Conservation (phyloP, 1,284 basidiomycete species). For the Sphaerobolus stellatus region DNA sequence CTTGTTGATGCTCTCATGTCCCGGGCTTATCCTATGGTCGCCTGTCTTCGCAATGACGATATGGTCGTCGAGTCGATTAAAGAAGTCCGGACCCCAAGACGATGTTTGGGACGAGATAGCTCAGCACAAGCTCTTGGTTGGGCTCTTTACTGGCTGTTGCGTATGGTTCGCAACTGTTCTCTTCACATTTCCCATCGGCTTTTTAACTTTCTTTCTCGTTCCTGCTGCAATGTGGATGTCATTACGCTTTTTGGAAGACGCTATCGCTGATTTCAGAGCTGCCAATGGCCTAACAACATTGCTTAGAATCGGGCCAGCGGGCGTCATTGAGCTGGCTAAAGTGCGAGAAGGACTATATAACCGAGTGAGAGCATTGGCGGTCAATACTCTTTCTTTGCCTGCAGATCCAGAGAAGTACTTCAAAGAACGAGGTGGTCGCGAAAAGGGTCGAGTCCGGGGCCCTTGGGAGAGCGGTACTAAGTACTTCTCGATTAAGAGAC, state of each 20-base stretch:
- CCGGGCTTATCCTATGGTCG: constrained; percentile 81
- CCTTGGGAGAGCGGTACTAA: constrained; percentile 64
- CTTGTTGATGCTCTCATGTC: constrained; percentile 69
- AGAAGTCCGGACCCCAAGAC: constrained; percentile 74
- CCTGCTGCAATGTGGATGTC: constrained; percentile 84
- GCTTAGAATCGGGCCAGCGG: constrained; percentile 59
- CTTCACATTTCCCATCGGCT: constrained; percentile 59
- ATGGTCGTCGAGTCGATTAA: constrained; percentile 65
- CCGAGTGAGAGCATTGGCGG: constrained; percentile 64
- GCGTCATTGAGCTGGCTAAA: constrained; percentile 52
- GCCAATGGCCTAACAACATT: constrained; percentile 60
- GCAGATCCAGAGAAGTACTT: constrained; percentile 67
- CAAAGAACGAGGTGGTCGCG: constrained; percentile 48
- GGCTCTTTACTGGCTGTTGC: constrained; percentile 64
- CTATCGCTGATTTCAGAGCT: constrained; percentile 73
- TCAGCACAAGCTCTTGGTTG: constrained; percentile 84
- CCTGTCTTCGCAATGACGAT: constrained; percentile 70
- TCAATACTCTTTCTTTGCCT: constrained; percentile 61
- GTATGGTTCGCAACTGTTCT: constrained; percentile 59
- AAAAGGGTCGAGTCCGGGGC: constrained; percentile 68
- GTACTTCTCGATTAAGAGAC: constrained; percentile 75
- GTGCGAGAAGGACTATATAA: constrained; percentile 55
- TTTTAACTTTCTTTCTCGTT: constrained; percentile 54
- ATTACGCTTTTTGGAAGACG: constrained; percentile 83
- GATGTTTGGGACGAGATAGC: constrained; percentile 87